A percentile compares a stretch with the other conserved stretches of the same genome.
Evolutionary conservation across 352 stramenopile genomes (phyloP).

Genomic region (Globisporangium cylindrosporum): DNA sequence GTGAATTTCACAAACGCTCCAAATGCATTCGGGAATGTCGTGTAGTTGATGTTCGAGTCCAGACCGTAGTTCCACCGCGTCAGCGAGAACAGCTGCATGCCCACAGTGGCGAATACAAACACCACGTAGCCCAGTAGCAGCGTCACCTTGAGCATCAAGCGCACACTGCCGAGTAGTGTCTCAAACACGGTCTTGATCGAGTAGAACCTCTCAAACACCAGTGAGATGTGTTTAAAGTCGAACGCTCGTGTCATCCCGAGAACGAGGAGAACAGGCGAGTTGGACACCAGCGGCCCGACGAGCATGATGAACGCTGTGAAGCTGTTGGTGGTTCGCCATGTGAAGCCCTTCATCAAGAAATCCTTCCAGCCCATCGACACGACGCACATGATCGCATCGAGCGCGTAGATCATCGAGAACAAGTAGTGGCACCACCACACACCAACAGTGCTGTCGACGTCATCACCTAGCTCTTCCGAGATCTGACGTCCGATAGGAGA

Average conservation of each 20-base stretch:
- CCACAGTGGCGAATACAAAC: slow-evolving; percentile 81
- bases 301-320: slow-evolving; percentile 78
- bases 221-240: slow-evolving; percentile 81
- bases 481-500: slow-evolving; percentile 45
- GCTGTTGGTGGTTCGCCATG: slow-evolving; percentile 72
- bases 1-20: slow-evolving; percentile 80
- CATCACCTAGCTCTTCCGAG: slow-evolving; percentile 30
- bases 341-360: slow-evolving; percentile 84
- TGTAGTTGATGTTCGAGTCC: slow-evolving; percentile 67
- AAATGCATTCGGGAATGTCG: slow-evolving; percentile 76
- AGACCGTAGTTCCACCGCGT: slow-evolving; percentile 77
- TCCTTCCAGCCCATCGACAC: slow-evolving; percentile 75
- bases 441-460: slow-evolving; percentile 20
- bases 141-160: slow-evolving; percentile 76
- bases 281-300: slow-evolving; percentile 53
- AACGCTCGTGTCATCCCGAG: slow-evolving; percentile 76
- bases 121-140: slow-evolving; percentile 75
- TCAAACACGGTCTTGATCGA: slow-evolving; percentile 73
- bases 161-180: slow-evolving; percentile 64
- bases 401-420: slow-evolving; percentile 74
- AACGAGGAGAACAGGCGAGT: slow-evolving; percentile 66
- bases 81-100: slow-evolving; percentile 79
- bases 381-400: slow-evolving; percentile 66
- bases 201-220: slow-evolving; percentile 68
- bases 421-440: slow-evolving; percentile 82